A percentile compares a stretch with the other conserved stretches of the same genome.
Evolutionary conservation across 257 asterid species (phyloP).

Genomic region (Solanum habrochaites): DNA sequence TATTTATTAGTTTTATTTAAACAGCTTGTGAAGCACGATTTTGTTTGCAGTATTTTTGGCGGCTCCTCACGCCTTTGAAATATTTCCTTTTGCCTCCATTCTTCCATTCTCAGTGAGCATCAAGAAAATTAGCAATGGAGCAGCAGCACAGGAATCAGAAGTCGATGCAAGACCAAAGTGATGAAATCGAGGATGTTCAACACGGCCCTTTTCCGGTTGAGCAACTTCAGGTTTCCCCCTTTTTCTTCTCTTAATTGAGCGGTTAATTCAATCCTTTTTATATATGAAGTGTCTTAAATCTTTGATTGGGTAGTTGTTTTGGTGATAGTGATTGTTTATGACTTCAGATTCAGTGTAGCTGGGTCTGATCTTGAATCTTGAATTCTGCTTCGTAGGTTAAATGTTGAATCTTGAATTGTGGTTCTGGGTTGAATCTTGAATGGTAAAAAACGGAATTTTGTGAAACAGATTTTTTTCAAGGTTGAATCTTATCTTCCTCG

Average conservation of each 20-base stretch:
- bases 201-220: constrained; percentile 79
- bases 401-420: not conserved
- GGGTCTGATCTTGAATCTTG: not conserved
- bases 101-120: not conserved
- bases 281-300: not conserved
- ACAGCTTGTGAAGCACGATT: constrained; percentile 6
- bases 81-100: not conserved
- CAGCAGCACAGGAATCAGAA: constrained; percentile 53
- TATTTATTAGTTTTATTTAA: no score
- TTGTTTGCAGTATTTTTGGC: constrained; percentile 3
- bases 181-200: constrained; percentile 58
- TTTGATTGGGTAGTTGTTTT: not conserved
- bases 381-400: no score
- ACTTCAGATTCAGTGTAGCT: not conserved
- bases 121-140: constrained; percentile 32
- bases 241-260: not conserved
- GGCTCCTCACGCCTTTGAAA: constrained; percentile 13
- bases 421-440: not conserved
- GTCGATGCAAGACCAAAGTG: constrained; percentile 32
- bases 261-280: not conserved
- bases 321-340: not conserved
- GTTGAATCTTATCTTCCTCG: not conserved
- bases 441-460: not conserved
- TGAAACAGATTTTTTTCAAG: not conserved
- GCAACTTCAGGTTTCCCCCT: constrained; percentile 61